Evolutionary conservation across 1,284 basidiomycete genomes (phyloP).

Genomic region (Ceratobasidium sp.): DNA sequence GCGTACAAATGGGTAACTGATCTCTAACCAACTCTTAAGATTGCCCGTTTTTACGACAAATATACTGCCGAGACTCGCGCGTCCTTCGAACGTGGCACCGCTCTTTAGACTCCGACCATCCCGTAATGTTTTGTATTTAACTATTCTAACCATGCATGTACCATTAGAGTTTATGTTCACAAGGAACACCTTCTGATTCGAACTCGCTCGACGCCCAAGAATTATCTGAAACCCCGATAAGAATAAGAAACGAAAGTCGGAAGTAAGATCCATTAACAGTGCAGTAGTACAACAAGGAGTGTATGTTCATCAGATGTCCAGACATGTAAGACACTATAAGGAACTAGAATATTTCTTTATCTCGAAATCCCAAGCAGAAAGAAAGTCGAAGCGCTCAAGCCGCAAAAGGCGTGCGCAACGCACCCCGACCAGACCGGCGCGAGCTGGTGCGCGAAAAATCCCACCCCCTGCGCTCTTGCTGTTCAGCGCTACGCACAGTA

Average conservation of each 20-base stretch:
- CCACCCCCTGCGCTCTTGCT: slow-evolving; percentile 42
- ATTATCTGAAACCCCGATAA: background rate
- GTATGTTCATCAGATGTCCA: slow-evolving; percentile 1
- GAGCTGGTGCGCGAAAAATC: slow-evolving; percentile 30
- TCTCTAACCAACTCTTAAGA: slow-evolving; percentile 57
- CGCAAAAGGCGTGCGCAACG: slow-evolving; percentile 32
- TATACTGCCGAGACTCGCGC: slow-evolving; percentile 94
- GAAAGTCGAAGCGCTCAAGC: background rate
- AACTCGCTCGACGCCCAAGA: background rate
- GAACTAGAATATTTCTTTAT: slow-evolving; percentile 13
- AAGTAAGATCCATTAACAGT: slow-evolving; percentile 7
- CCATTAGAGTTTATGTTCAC: background rate
- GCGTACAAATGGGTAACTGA: background rate
- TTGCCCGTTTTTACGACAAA: slow-evolving; percentile 96
- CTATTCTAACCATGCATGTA: slow-evolving; percentile 2
- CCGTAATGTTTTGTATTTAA: slow-evolving; percentile 18
- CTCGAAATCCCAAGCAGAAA: slow-evolving; percentile 15
- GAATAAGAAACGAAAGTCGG: background rate
- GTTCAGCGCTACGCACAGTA: slow-evolving; percentile 36
- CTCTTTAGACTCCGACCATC: slow-evolving; percentile 59
- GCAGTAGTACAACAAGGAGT: slow-evolving; percentile 29
- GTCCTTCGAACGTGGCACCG: slow-evolving; percentile 94
- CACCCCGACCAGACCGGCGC: slow-evolving; percentile 23
- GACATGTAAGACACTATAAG: slow-evolving; percentile 12
- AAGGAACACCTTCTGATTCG: background rate